A percentile compares a stretch with the other conserved stretches of the same genome.
These are phyloP conservation scores for Brettanomyces anomalus DNA, from an alignment of 805 yeast genomes.

Conservation along the genomic window DNA sequence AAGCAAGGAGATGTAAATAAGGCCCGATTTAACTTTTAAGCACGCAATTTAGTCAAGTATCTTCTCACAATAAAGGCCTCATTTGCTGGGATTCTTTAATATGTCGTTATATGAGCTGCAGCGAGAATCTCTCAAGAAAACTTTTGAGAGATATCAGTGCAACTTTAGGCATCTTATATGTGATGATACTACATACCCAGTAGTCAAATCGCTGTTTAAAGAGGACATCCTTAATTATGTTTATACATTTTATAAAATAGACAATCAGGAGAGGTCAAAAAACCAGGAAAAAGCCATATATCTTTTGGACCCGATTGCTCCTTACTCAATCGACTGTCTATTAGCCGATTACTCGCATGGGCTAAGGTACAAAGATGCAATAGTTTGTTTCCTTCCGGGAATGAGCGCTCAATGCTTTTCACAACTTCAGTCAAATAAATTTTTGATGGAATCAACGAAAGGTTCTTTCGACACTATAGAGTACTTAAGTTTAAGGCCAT, in stretches of 20 bases:
- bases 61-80: neutral
- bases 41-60: neutral
- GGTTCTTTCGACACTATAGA: constrained; percentile 24
- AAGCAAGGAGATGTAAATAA: neutral
- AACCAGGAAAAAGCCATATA: constrained; percentile 60
- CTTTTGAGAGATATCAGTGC: constrained; percentile 10
- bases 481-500: constrained; percentile 45
- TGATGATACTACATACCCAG: constrained; percentile 21
- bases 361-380: constrained; percentile 69
- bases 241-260: constrained; percentile 22
- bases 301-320: constrained; percentile 53
- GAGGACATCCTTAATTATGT: constrained; percentile 22
- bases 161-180: constrained; percentile 23
- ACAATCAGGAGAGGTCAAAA: constrained; percentile 20
- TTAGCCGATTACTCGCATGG: constrained; percentile 68
- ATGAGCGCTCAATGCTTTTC: constrained; percentile 19
- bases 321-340: constrained; percentile 66
- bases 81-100: neutral
- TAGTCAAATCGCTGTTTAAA: constrained; percentile 17
- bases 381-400: constrained; percentile 55
- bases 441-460: neutral
- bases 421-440: constrained; percentile 8
- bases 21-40: neutral
- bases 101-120: constrained; percentile 22
- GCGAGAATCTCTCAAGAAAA: constrained; percentile 12